Base-by-base conservation (phyloP, 2,329 filamentous ascomycete genomes). In the Amauroascus verrucosus region DNA sequence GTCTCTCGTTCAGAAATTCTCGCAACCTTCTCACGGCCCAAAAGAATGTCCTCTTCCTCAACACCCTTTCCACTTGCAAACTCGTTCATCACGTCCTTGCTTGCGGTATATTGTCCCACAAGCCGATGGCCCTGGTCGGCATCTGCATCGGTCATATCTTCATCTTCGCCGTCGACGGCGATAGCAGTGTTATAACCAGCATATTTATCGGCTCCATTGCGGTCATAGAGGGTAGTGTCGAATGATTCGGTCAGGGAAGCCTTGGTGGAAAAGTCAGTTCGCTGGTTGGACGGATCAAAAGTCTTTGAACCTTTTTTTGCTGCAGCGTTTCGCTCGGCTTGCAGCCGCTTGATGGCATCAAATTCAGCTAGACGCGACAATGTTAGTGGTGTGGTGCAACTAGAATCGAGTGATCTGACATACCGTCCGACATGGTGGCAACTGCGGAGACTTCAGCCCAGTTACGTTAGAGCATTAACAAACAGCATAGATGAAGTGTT, bases 21-120 rank as follows among this genome's bases (percentile, higher is more conserved):
- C 54, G 86, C 89, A 68, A 88, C 87, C 72, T 91, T 87, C 75
- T 97, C 93, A 61, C 84, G 82, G 43, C 85, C 86, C 48, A 89
- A 78, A 58, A 98, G 76, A 6, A 91, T 84, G 64, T 98, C 94
- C 55, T 91, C 88, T 71, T 96, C 91, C 67, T 95, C 91, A 24
- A 91, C 88, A 41, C 87, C 90, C 57, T 79, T 77, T 53, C 90
- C 90, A 51, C 81, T 83, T 22, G 91, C 84, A 71, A 95, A 95
- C 72, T 98, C 93, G 67, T 95, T 88, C 66, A 98, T 90, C 72
- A 96, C 88, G 48, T 86, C 83, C 61, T 82, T 85, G 37, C 89
- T 91, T 24, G 93, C 93, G 33, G 93, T 98, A 72, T 98, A 98
- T 71, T 97, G 93, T 58, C 90, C 91, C 32, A 96, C 85, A 56